These are phyloP conservation scores for Saturnispora hagleri DNA, from an alignment of 805 yeast species.

Conservation along the genomic window DNA sequence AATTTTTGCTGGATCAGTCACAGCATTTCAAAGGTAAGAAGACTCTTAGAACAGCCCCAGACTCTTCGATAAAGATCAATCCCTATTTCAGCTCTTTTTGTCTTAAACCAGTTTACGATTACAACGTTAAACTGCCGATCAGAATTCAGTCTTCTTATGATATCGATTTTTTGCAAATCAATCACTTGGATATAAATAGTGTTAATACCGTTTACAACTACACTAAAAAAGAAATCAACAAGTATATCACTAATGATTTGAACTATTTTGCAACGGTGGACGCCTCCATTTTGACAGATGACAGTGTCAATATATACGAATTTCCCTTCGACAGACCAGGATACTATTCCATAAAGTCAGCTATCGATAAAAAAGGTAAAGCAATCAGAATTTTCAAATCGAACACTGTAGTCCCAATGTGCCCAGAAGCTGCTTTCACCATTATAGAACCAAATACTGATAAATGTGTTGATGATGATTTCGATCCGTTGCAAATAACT, in stretches of 20 bases:
- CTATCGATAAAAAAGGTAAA: constrained; percentile 49
- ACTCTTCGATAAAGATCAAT: constrained; percentile 75
- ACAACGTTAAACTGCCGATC: constrained; percentile 50
- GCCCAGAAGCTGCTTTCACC: constrained; percentile 62
- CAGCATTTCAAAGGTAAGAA: constrained; percentile 78
- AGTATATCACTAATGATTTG: constrained; percentile 21
- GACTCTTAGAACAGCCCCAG: constrained; percentile 83
- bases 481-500: constrained; percentile 34
- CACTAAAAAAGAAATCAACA: constrained; percentile 47
- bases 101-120: constrained; percentile 31
- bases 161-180: constrained; percentile 57
- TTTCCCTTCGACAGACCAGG: constrained; percentile 67
- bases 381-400: constrained; percentile 51
- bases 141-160: constrained; percentile 72
- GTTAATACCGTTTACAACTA: constrained; percentile 40
- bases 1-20: constrained; percentile 34
- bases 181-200: constrained; percentile 48
- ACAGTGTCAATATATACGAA: constrained; percentile 47
- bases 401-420: constrained; percentile 56
- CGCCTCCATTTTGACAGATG: constrained; percentile 19
- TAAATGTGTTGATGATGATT: constrained; percentile 57
- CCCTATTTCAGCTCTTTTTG: constrained; percentile 66
- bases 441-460: constrained; percentile 23
- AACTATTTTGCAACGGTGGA: constrained; percentile 15
- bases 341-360: constrained; percentile 58